phyloP scores from a whole-genome alignment of 108 stramenopile species.

The Fistulifera solaris region DNA sequence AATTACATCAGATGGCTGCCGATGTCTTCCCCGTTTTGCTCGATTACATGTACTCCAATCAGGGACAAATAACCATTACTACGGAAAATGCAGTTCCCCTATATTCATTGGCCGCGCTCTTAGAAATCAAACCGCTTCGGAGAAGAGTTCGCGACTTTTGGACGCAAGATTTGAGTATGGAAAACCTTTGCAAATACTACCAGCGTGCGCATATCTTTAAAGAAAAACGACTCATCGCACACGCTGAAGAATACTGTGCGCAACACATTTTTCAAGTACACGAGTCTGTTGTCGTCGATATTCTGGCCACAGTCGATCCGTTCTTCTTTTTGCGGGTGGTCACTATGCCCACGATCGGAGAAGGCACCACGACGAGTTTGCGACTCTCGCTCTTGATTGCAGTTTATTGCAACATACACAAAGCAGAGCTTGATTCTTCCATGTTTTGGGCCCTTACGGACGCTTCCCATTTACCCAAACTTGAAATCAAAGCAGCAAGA shows the following conservation, averaged over 20 bases:
- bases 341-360: slow-evolving; percentile 4
- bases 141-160: slow-evolving; percentile 15
- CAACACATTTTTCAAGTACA: slow-evolving; percentile 15
- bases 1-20: slow-evolving; percentile 15
- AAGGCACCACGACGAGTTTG: not conserved
- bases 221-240: slow-evolving; percentile 10
- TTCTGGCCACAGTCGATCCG: slow-evolving; percentile 30
- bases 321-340: slow-evolving; percentile 26
- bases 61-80: slow-evolving; percentile 7
- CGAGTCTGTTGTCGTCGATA: slow-evolving; percentile 10
- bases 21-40: slow-evolving; percentile 19
- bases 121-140: slow-evolving; percentile 25
- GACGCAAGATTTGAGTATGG: slow-evolving; percentile 21
- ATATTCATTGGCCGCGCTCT: slow-evolving; percentile 22
- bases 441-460: slow-evolving; percentile 1
- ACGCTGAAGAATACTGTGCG: slow-evolving; percentile 16
- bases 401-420: slow-evolving; percentile 7
- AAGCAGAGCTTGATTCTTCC: not conserved
- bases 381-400: slow-evolving; percentile 8
- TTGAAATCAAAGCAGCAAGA: slow-evolving; percentile 8
- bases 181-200: slow-evolving; percentile 21
- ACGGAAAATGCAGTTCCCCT: slow-evolving; percentile 24
- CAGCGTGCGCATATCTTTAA: slow-evolving; percentile 13
- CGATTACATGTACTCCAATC: slow-evolving; percentile 27
- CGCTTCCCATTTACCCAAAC: slow-evolving; percentile 1